Percentiles rank a stretch among this genome's conserved stretches.
Evolutionary conservation across 1,139 yeast genomes (phyloP).

Genomic region (Lodderomyces jiufengensis): DNA sequence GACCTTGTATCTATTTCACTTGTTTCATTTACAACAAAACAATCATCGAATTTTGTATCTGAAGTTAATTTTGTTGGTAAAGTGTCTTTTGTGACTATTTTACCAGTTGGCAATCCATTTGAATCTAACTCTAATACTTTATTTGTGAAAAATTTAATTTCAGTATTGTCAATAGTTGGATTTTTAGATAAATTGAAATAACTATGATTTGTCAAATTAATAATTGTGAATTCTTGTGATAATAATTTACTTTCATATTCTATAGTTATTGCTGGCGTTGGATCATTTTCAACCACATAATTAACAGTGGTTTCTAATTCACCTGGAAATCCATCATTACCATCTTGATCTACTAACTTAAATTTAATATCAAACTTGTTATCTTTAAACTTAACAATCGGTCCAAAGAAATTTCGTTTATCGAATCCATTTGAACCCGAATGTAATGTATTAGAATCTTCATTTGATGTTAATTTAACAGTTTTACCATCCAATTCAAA

Average conservation of each 20-base stretch:
- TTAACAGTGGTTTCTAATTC: conserved; percentile 41
- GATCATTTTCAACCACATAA: conserved; percentile 31
- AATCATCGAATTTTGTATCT: conserved; percentile 43
- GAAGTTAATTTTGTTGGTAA: neutral
- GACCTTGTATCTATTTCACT: conserved; percentile 40
- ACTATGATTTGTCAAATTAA: conserved; percentile 63
- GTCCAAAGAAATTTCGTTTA: conserved; percentile 48
- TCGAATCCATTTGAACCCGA: conserved; percentile 56
- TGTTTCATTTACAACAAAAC: conserved; percentile 43
- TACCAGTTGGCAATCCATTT: conserved; percentile 50
- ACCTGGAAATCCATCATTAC: conserved; percentile 56
- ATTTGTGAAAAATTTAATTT: conserved; percentile 25
- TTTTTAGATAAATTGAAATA: conserved; percentile 46
- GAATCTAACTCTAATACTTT: conserved; percentile 37
- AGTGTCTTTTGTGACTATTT: conserved; percentile 16
- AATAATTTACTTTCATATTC: conserved; percentile 48
- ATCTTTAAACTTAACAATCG: conserved; percentile 36
- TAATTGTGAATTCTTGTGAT: conserved; percentile 42
- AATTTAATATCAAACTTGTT: conserved; percentile 37
- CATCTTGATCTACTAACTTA: conserved; percentile 40
- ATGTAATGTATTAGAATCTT: conserved; percentile 38
- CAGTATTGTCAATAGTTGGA: conserved; percentile 33
- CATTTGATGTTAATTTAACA: conserved; percentile 42
- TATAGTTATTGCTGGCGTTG: conserved; percentile 26
- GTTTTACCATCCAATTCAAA: conserved; percentile 37